Evolutionary conservation across 1,139 yeast genomes (phyloP).

Genomic region (Citeromyces hawaiiensis): DNA sequence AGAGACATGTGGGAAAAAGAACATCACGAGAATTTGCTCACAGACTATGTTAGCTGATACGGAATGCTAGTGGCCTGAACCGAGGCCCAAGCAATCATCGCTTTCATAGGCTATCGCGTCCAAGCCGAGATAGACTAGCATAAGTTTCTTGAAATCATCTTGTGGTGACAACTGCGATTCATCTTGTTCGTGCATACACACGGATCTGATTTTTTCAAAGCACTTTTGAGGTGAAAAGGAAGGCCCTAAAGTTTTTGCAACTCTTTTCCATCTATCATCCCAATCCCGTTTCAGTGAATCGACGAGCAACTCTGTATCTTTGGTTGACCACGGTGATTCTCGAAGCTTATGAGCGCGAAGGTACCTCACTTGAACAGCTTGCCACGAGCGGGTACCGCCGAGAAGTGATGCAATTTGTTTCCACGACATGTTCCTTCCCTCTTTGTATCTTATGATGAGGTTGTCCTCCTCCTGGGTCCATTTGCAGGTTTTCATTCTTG

Average conservation of each 20-base stretch:
- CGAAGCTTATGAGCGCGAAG: conserved; percentile 22
- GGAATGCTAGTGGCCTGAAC: neutral
- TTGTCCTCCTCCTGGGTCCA: conserved; percentile 25
- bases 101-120: conserved; percentile 14
- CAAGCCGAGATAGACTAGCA: conserved; percentile 18
- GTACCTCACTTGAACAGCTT: conserved; percentile 29
- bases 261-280: conserved; percentile 24
- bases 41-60: neutral
- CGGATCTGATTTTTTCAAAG: conserved; percentile 12
- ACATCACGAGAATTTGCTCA: conserved; percentile 1
- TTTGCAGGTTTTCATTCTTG: neutral
- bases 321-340: conserved; percentile 17
- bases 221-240: conserved; percentile 15
- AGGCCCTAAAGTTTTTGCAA: conserved; percentile 14
- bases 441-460: conserved; percentile 21
- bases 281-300: conserved; percentile 21
- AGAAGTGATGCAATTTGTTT: conserved; percentile 20
- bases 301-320: conserved; percentile 17
- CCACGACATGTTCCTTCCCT: conserved; percentile 22
- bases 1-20: conserved; percentile 52
- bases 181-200: conserved; percentile 12
- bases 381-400: conserved; percentile 23
- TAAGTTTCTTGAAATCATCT: conserved; percentile 11
- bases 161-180: conserved; percentile 9
- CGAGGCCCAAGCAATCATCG: neutral